Evolutionary conservation across 768 basidiomycete genomes (phyloP), one percentile per base, ranked within the genome.

Genomic region (Kwoniella heveanensis): DNA sequence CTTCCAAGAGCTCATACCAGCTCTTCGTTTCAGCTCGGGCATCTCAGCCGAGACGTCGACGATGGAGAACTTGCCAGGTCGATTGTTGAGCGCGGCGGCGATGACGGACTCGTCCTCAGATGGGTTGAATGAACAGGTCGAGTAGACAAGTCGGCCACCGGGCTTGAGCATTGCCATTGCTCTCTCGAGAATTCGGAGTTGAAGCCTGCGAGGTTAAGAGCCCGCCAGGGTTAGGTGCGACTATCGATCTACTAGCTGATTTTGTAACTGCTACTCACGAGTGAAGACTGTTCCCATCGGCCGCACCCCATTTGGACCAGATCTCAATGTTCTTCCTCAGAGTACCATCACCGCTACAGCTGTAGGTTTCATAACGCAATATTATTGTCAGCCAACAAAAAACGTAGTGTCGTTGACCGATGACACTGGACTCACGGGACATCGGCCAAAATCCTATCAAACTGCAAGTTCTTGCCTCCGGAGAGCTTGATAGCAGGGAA

Each of bases 61-160:
- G 17, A 98, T 83, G 51, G 87, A 84, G 76, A 90, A 94, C 17
- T 87, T 46, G 21, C 64, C 64, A 30, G 86, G 85, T 64, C 88
- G 86, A 0, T 83, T 79, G 63, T 85, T 86, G 37, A 98, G 83
- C 0, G 91, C 92, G 48, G 90, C 88, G 1, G 91, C 89, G 32
- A 98, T 83, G 65, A 98, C 95, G 8, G 96, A 92, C 79, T 99
- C 96, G 77, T 99, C 97, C 81, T 99, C 96, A 13, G 92, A 85
- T 1, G 96, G 96, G 78, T 98, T 98, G 68, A 98, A 83, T 0
- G 94, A 97, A 74, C 96, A 98, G 0, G 96, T 99, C 5, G 96
- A 98, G 78, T 98, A 99, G 19, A 98, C 94, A 65, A 98, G 89
- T 36, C 90, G 87, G 8, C 94, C 95, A n/a, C 88, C 86, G 29